Evolutionary conservation across 805 yeast species (phyloP).

Genomic region (Wickerhamomyces kurtzmanii): DNA sequence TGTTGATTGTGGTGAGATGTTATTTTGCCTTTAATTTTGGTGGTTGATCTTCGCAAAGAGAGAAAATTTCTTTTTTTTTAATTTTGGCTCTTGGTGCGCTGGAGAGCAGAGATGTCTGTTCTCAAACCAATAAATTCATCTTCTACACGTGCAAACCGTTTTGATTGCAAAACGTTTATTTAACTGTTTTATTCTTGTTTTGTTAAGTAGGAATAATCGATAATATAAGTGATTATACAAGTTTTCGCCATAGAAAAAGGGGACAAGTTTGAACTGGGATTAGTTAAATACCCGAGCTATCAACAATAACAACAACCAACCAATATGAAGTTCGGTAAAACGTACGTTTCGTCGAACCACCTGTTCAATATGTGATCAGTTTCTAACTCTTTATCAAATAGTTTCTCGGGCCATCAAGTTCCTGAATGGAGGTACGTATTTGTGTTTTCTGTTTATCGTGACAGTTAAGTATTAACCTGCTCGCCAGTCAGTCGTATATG

Average conservation of each 20-base stretch:
- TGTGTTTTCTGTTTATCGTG: background rate
- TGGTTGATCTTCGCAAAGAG: no score
- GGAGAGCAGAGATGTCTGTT: no score
- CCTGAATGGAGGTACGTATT: slow-evolving; percentile 75
- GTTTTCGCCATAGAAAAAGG: background rate
- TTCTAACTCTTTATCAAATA: slow-evolving; percentile 5
- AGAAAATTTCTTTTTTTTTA: no score
- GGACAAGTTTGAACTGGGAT: background rate
- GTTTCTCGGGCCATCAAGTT: slow-evolving; percentile 70
- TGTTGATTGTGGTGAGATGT: no score
- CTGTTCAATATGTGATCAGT: slow-evolving; percentile 2
- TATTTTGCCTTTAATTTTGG: no score
- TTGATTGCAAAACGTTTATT: no score
- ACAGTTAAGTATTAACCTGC: background rate
- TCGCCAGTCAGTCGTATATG: slow-evolving; percentile 48
- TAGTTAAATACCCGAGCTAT: background rate
- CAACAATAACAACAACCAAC: background rate
- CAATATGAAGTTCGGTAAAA: slow-evolving; percentile 73
- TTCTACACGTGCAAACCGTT: no score
- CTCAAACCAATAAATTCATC: background rate
- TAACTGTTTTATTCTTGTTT: background rate
- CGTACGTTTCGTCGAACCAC: slow-evolving; percentile 21
- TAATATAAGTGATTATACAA: background rate
- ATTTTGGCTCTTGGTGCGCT: no score
- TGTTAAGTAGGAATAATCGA: background rate